phyloP scores from a whole-genome alignment of 129 eudicot species.

The Artemisia argyi region DNA sequence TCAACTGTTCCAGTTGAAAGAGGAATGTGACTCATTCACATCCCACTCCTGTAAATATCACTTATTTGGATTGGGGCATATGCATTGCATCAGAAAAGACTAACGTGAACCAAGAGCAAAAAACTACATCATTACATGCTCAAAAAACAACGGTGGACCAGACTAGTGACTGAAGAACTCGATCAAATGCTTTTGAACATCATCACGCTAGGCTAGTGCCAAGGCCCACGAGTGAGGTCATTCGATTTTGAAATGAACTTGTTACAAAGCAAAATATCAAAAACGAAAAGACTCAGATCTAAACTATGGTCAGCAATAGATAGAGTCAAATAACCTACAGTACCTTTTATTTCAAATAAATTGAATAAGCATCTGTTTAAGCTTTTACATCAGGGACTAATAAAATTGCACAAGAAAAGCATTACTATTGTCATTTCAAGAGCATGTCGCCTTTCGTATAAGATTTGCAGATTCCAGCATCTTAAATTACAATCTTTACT shows the following conservation, averaged over 20 bases:
- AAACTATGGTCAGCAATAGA: no score
- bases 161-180: constrained; percentile 1
- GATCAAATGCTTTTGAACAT: constrained; percentile 8
- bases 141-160: not conserved
- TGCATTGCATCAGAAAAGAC: constrained; percentile 26
- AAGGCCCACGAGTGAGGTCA: constrained; percentile 17
- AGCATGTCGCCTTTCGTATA: not conserved
- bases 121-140: constrained; percentile 21
- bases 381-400: constrained; percentile 20
- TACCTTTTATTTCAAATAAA: constrained; percentile 10
- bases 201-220: constrained; percentile 4
- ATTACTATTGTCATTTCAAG: constrained; percentile 17
- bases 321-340: no score
- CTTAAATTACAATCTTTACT: constrained; percentile 14
- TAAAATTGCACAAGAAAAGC: constrained; percentile 19
- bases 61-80: not conserved
- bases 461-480: constrained; percentile 15
- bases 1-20: constrained; percentile 22
- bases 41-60: constrained; percentile 29
- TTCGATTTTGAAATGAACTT: not conserved
- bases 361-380: constrained; percentile 4
- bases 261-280: not conserved
- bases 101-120: constrained; percentile 21
- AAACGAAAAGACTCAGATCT: not conserved
- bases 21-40: constrained; percentile 22